Evolutionary conservation across 768 basidiomycete species (phyloP).

Genomic region (Leccinum fibrillosum): DNA sequence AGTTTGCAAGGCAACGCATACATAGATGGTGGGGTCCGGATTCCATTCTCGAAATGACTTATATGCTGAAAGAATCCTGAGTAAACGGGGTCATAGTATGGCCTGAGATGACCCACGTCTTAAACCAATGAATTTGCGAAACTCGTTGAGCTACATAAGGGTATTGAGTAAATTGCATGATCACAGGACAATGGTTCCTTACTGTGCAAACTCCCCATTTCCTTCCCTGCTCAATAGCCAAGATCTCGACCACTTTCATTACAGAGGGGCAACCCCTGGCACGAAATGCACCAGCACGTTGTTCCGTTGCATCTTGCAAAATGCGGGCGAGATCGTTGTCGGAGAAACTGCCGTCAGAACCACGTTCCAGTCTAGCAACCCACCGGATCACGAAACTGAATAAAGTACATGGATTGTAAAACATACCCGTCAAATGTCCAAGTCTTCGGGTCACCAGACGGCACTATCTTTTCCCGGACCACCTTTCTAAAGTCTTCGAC

Average conservation of each 20-base stretch:
- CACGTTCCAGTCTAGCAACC: conserved; percentile 46
- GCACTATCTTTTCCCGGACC: conserved; percentile 11
- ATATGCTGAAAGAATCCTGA: conserved; percentile 46
- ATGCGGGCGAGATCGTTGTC: conserved; percentile 63
- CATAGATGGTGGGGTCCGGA: conserved; percentile 52
- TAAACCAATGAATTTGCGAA: conserved; percentile 67
- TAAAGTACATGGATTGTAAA: background rate
- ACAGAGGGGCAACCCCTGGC: conserved; percentile 68
- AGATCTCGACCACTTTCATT: conserved; percentile 63
- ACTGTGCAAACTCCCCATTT: conserved; percentile 73
- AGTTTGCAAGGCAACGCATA: conserved; percentile 26
- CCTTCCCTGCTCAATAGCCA: conserved; percentile 65
- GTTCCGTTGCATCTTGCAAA: conserved; percentile 58
- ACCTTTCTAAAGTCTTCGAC: conserved; percentile 17
- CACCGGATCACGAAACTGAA: background rate
- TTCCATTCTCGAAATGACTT: conserved; percentile 71
- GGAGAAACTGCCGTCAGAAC: conserved; percentile 50
- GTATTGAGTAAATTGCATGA: background rate
- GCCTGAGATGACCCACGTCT: conserved; percentile 45
- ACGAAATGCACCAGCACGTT: conserved; percentile 57
- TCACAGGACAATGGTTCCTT: conserved; percentile 20
- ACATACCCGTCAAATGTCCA: conserved; percentile 56
- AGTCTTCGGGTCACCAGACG: conserved; percentile 29
- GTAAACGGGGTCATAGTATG: background rate
- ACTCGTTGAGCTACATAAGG: conserved; percentile 56